These are phyloP conservation scores for Nidula microcarpa DNA, from an alignment of 768 basidiomycete genomes.

Conservation along the genomic window DNA sequence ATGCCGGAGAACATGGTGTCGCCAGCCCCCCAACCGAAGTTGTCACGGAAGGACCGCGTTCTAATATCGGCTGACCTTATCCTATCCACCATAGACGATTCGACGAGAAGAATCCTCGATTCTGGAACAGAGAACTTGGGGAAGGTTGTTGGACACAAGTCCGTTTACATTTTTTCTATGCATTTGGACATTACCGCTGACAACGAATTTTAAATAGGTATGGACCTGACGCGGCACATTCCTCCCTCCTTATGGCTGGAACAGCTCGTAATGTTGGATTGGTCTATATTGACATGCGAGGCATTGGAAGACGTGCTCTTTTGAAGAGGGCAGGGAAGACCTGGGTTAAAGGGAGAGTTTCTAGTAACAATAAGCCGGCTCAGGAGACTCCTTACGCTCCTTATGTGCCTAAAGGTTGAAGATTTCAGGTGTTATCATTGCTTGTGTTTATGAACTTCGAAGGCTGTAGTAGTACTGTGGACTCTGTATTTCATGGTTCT, in stretches of 20 bases:
- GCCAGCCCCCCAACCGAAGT: constrained; percentile 18
- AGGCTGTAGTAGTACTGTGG: too few relatives aligned
- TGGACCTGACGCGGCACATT: constrained; percentile 60
- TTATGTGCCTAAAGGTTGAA: too few relatives aligned
- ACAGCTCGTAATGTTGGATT: constrained; percentile 69
- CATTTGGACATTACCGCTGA: not conserved
- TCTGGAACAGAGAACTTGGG: constrained; percentile 44
- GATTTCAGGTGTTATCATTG: too few relatives aligned
- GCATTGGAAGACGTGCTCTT: constrained; percentile 68
- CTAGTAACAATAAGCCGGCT: too few relatives aligned
- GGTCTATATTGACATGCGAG: constrained; percentile 74
- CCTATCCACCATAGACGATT: constrained; percentile 60
- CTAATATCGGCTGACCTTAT: constrained; percentile 66
- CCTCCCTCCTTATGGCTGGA: constrained; percentile 55
- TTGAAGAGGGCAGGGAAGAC: constrained; percentile 60
- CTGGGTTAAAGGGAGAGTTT: constrained; percentile 43
- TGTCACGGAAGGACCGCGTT: constrained; percentile 43
- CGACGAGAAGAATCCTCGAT: constrained; percentile 49
- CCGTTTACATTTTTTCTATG: constrained; percentile 10
- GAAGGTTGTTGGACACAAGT: constrained; percentile 55
- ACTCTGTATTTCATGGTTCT: too few relatives aligned
- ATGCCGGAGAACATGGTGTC: constrained; percentile 2
- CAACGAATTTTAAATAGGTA: constrained; percentile 31
- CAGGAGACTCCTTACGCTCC: too few relatives aligned
- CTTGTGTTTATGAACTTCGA: too few relatives aligned